These are phyloP conservation scores for Tetracentron sinense DNA, from an alignment of 164 flowering plant species.

Conservation along the genomic window DNA sequence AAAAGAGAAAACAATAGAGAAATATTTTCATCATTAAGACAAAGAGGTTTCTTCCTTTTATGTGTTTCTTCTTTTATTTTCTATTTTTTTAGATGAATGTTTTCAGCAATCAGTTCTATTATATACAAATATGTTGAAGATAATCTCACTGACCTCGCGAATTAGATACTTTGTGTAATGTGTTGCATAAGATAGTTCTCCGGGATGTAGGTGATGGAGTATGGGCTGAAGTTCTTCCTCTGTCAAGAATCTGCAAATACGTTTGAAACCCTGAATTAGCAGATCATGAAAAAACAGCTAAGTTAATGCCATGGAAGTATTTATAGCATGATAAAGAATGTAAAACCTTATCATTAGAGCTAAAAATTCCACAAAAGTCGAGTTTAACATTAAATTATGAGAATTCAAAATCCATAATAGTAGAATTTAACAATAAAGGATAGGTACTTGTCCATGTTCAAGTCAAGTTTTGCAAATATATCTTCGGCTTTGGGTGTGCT, in stretches of 20 bases:
- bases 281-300: too few species aligned
- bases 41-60: too few species aligned
- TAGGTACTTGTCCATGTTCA: slow-evolving; percentile 40
- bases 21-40: too few species aligned
- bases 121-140: not conserved
- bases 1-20: too few species aligned
- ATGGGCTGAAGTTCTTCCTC: slow-evolving; percentile 50
- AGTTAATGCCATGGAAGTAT: too few species aligned
- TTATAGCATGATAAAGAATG: not conserved
- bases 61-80: too few species aligned
- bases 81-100: too few species aligned
- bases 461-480: slow-evolving; percentile 50
- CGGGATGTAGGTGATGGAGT: slow-evolving; percentile 38
- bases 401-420: not conserved
- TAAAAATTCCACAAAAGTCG: not conserved
- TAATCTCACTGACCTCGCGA: slow-evolving; percentile 33
- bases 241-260: slow-evolving; percentile 33
- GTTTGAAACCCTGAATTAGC: not conserved
- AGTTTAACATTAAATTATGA: not conserved
- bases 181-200: slow-evolving; percentile 47
- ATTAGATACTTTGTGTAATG: slow-evolving; percentile 43
- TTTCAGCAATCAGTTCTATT: not conserved
- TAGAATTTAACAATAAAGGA: too few species aligned
- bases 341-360: not conserved
- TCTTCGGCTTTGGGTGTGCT: slow-evolving; percentile 27